Percentiles rank a stretch among this genome's conserved stretches.
Evolutionary conservation across 2,329 filamentous ascomycete species (phyloP).

Genomic region (Falciphora oryzae): DNA sequence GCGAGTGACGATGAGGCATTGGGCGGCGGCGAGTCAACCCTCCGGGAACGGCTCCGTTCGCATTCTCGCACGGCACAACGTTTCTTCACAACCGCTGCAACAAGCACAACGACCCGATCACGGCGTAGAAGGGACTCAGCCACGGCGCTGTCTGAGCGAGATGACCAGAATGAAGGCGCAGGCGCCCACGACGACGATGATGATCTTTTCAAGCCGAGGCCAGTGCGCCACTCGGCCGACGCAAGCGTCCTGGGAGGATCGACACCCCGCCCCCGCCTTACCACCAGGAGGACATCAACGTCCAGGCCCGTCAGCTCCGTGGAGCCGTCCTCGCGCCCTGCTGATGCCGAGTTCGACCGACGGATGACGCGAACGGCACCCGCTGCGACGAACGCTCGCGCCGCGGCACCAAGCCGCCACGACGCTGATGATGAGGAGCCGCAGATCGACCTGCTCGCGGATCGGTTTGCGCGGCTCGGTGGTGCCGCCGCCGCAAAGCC

Average conservation of each 20-base stretch:
- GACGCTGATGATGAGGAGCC: slow-evolving; percentile 20
- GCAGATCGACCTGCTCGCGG: slow-evolving; percentile 39
- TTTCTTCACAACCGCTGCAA: not conserved
- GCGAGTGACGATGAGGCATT: not conserved
- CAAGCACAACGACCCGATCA: not conserved
- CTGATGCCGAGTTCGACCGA: not conserved
- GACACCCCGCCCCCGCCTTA: not conserved
- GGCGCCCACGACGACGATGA: slow-evolving; percentile 3
- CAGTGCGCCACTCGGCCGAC: slow-evolving; percentile 2
- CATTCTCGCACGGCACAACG: slow-evolving; percentile 2
- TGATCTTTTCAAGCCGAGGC: slow-evolving; percentile 5
- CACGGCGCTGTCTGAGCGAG: slow-evolving; percentile 3
- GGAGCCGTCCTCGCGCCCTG: not conserved
- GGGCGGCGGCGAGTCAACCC: not conserved
- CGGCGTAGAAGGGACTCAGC: not conserved
- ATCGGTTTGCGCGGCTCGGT: slow-evolving; percentile 40
- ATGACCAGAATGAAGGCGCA: not conserved
- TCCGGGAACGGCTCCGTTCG: slow-evolving; percentile 1
- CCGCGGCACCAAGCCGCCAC: not conserved
- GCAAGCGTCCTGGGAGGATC: not conserved
- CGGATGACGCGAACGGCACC: not conserved
- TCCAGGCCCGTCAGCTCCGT: not conserved
- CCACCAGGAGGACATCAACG: not conserved
- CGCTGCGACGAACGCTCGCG: not conserved
- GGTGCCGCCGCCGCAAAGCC: slow-evolving; percentile 3